Evolutionary conservation across 2,329 filamentous ascomycete genomes (phyloP), one percentile per base, ranked within the genome.

Genomic region (Myriangium duriaei): DNA sequence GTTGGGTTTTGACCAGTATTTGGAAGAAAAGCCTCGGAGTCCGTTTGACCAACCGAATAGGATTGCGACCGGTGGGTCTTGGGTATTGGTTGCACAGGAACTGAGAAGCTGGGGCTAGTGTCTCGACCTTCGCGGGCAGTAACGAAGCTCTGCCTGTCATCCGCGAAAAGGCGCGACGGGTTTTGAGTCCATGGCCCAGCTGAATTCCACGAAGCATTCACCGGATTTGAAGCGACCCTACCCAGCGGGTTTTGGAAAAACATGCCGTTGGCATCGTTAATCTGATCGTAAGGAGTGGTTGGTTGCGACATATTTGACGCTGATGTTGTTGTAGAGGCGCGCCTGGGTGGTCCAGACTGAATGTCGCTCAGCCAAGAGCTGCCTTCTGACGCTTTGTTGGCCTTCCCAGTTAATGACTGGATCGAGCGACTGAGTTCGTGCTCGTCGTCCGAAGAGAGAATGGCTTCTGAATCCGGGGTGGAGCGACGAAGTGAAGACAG

Each of bases 61-160:
- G 91, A 96, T 58, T 95, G 85, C 4, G 91, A 98, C 30, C 91
- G 79, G 51, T 93, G 91, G 1, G 84, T 86, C 59, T 96, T 96
- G 2, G 83, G 83, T 0, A 84, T 91, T 1, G 88, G 86, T 45
- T 93, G 83, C 13, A 93, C 68, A 3, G 86, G 86, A 47, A 93
- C 92, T 5, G 82, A 72, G 51, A 93, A 93, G 1, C 85, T 83
- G 38, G 93, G 81, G 5, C 64, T 54, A 6, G 66, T 60, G 45
- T 88, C 71, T 19, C 60, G 28, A 12, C 49, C 63, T 40, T 64
- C 59, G 42, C 54, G 51, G 3, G 51, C 49, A 40, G 54, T 44
- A 42, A 51, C 29, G 52, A 55, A 16, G 42, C 63, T 51, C 42
- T 57, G 30, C 19, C 30, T 39, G 5, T 39, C 47, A 41, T 62